Percentiles rank a stretch among this genome's conserved stretches.
These are phyloP conservation scores for Fusarium mexicanum DNA, from an alignment of 2,329 filamentous ascomycete species.

Conservation along the genomic window DNA sequence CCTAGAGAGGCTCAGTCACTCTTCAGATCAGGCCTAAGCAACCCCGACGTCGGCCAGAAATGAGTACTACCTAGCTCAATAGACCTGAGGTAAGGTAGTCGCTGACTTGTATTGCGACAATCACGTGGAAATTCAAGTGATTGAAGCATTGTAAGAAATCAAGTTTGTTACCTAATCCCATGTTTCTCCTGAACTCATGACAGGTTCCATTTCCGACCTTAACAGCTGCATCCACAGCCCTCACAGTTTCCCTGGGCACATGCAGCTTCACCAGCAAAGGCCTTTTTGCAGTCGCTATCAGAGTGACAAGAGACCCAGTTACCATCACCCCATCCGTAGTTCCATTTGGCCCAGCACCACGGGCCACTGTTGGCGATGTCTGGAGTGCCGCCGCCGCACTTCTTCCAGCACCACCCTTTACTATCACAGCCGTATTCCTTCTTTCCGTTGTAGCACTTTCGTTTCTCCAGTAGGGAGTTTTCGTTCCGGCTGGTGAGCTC, in stretches of 20 bases:
- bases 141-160: not conserved
- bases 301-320: not conserved
- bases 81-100: not conserved
- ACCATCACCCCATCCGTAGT: not conserved
- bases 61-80: not conserved
- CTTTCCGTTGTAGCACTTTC: not conserved
- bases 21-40: not conserved
- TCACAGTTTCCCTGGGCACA: not conserved
- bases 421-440: not conserved
- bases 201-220: not conserved
- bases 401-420: not conserved
- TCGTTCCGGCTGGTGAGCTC: not conserved
- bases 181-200: not conserved
- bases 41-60: not conserved
- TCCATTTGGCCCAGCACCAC: not conserved
- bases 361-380: not conserved
- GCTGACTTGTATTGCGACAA: not conserved
- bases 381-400: not conserved
- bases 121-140: not conserved
- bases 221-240: not conserved
- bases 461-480: not conserved
- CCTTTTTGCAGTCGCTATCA: not conserved
- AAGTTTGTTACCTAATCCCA: not conserved
- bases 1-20: not conserved
- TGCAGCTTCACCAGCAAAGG: not conserved